Conservation (phyloP, 2,329 filamentous ascomycete species). For the Samsoniella hepiali region DNA sequence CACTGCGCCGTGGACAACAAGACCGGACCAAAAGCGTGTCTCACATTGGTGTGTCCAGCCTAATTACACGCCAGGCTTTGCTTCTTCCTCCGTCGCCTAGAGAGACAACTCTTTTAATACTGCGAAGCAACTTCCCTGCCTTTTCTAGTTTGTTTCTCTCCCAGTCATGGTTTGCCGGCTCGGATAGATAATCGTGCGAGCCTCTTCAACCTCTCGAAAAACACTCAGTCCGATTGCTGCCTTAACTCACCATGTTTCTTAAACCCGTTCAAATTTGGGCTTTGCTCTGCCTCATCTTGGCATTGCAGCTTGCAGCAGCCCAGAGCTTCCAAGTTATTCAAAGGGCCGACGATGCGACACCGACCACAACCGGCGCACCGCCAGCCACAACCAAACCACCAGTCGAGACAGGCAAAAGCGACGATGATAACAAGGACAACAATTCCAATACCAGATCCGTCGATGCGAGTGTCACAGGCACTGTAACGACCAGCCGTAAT, state of each 20-base stretch:
- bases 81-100: constrained; percentile 12
- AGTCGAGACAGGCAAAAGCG: constrained; percentile 20
- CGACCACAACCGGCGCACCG: constrained; percentile 15
- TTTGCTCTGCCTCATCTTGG: constrained; percentile 38
- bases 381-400: constrained; percentile 22
- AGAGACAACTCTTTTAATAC: constrained; percentile 8
- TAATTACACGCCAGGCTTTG: constrained; percentile 18
- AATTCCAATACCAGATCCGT: constrained; percentile 1
- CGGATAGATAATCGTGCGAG: not conserved
- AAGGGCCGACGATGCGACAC: constrained; percentile 29
- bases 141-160: not conserved
- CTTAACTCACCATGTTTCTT: constrained; percentile 32
- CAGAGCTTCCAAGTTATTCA: constrained; percentile 31
- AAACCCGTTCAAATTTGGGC: constrained; percentile 35
- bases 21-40: constrained; percentile 15
- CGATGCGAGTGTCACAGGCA: not conserved
- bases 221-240: not conserved
- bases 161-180: constrained; percentile 8
- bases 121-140: not conserved
- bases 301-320: constrained; percentile 37
- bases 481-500: not conserved
- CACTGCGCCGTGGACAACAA: not conserved
- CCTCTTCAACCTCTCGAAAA: constrained; percentile 1
- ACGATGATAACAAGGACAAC: not conserved
- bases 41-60: constrained; percentile 10